Evolutionary conservation across 306 rosid genomes (phyloP).

Genomic region (Castanospermum australe): DNA sequence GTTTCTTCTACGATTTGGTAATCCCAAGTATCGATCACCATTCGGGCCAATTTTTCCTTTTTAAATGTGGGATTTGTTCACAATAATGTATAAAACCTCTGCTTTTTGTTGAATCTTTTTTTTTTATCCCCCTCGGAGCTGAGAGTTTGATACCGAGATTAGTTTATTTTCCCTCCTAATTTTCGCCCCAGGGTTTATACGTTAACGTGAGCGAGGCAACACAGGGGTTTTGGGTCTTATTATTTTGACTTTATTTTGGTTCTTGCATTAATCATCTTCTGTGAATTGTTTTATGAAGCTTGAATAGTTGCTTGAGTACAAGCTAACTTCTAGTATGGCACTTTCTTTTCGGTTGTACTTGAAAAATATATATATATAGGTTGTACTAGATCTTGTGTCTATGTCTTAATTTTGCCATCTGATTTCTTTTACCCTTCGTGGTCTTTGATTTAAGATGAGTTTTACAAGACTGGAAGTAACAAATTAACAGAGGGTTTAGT

Average conservation of each 20-base stretch:
- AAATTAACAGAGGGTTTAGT: neutral
- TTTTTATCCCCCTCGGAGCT: neutral
- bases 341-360: neutral
- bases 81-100: neutral
- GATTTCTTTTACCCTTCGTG: neutral
- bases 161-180: neutral
- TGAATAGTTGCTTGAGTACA: neutral
- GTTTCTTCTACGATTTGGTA: neutral
- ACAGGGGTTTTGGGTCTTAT: constrained; percentile 12
- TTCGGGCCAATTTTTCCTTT: neutral
- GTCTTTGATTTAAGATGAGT: neutral
- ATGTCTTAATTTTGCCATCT: neutral
- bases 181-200: neutral
- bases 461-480: neutral
- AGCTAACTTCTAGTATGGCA: neutral
- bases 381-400: neutral
- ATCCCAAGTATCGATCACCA: neutral
- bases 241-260: neutral
- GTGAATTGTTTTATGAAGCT: neutral
- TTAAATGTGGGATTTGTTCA: neutral
- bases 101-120: neutral
- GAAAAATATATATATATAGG: neutral
- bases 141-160: neutral
- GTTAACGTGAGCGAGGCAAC: neutral
- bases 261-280: neutral